These are phyloP conservation scores for Sporothrix euskadiensis DNA, from an alignment of 2,329 filamentous ascomycete species.

Conservation along the genomic window DNA sequence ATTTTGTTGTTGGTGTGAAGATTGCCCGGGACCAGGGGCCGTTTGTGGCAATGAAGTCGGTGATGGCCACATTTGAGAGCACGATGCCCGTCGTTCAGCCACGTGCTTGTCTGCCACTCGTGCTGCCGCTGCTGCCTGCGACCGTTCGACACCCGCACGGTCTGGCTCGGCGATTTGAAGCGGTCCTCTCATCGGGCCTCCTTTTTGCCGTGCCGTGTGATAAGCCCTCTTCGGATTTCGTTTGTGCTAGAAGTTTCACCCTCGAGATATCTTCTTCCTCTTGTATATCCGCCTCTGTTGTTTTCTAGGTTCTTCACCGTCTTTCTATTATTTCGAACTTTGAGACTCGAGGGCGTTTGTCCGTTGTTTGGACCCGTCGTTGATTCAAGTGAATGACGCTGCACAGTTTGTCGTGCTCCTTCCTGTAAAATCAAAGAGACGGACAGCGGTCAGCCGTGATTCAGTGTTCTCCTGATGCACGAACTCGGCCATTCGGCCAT, in stretches of 20 bases:
- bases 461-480: not conserved
- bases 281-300: not conserved
- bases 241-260: not conserved
- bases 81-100: not conserved
- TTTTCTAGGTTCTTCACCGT: not conserved
- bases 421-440: not conserved
- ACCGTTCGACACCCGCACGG: not conserved
- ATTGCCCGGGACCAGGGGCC: not conserved
- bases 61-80: constrained; percentile 13
- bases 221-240: not conserved
- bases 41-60: not conserved
- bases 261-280: not conserved
- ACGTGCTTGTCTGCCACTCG: not conserved
- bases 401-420: not conserved
- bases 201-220: not conserved
- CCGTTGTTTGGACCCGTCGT: not conserved
- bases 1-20: not conserved
- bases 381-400: constrained; percentile 4
- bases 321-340: not conserved
- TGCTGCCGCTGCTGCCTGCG: not conserved
- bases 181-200: not conserved
- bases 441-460: not conserved
- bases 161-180: not conserved
- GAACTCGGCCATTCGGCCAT: not conserved
- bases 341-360: not conserved